Evolutionary conservation across 2,329 filamentous ascomycete genomes (phyloP).

Genomic region (Pseudogymnoascus sp.): DNA sequence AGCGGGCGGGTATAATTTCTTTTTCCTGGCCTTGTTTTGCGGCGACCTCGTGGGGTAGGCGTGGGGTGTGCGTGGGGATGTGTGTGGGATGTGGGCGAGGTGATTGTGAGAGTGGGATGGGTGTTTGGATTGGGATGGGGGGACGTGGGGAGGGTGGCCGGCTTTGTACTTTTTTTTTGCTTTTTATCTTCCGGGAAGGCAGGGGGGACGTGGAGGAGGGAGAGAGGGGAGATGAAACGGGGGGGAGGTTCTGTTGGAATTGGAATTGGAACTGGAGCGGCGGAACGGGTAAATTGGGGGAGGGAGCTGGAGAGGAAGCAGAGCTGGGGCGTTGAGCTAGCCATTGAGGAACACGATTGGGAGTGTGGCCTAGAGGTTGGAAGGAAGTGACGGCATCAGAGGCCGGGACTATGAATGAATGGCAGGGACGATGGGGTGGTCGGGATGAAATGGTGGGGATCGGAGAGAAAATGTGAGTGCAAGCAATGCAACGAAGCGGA

Average conservation of each 20-base stretch:
- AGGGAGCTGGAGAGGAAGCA: background rate
- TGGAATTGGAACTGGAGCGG: background rate
- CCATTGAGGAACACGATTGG: background rate
- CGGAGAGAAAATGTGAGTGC: background rate
- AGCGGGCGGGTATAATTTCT: constrained; percentile 6
- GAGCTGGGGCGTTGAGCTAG: background rate
- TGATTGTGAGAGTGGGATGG: constrained; percentile 3
- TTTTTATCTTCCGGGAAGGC: background rate
- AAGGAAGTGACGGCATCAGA: background rate
- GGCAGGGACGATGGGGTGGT: background rate
- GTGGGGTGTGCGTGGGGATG: constrained; percentile 3
- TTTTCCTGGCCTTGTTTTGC: constrained; percentile 5
- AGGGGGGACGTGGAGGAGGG: background rate
- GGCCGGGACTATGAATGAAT: background rate
- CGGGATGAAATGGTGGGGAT: background rate
- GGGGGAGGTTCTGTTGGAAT: background rate
- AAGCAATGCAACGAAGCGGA: background rate
- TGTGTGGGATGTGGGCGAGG: background rate
- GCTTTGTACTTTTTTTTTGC: constrained; percentile 5
- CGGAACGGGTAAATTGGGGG: background rate
- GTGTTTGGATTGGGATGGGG: constrained; percentile 2
- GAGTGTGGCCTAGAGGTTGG: background rate
- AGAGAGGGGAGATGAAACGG: background rate
- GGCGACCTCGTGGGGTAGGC: background rate
- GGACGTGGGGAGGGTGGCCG: constrained; percentile 1